Conservation (phyloP, 805 yeast species). For the Scheffersomyces stipitis region DNA sequence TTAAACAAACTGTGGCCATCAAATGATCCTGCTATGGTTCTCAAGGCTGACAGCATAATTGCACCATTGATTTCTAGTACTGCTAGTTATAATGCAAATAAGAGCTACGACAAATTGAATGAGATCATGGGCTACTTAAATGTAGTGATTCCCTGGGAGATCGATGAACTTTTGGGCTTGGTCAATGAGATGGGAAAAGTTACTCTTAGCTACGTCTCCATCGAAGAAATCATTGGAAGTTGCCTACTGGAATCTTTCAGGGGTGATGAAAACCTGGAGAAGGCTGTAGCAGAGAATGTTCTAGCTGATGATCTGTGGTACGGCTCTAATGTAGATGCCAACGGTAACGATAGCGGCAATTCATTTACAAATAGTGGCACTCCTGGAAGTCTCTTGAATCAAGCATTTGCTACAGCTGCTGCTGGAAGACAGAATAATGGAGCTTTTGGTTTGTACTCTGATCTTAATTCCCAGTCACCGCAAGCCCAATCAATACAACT, state of each 20-base stretch:
- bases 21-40: constrained; percentile 8
- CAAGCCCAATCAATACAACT: neutral
- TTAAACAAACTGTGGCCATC: constrained; percentile 30
- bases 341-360: neutral
- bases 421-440: neutral
- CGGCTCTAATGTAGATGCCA: neutral
- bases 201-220: constrained; percentile 50
- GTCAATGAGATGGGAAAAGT: constrained; percentile 44
- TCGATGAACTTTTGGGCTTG: constrained; percentile 52
- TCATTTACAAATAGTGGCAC: neutral
- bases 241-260: constrained; percentile 48
- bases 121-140: constrained; percentile 47
- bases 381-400: neutral
- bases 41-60: constrained; percentile 13
- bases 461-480: neutral
- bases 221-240: constrained; percentile 60
- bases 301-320: neutral
- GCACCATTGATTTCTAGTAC: constrained; percentile 9
- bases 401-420: neutral
- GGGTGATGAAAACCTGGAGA: constrained; percentile 5
- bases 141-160: constrained; percentile 59
- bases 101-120: constrained; percentile 42
- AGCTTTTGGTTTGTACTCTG: neutral
- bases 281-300: neutral
- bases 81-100: constrained; percentile 15